Evolutionary conservation across 495 filamentous ascomycete species (phyloP), one percentile per base, ranked within the genome.

Genomic region (Usnea hakonensis): DNA sequence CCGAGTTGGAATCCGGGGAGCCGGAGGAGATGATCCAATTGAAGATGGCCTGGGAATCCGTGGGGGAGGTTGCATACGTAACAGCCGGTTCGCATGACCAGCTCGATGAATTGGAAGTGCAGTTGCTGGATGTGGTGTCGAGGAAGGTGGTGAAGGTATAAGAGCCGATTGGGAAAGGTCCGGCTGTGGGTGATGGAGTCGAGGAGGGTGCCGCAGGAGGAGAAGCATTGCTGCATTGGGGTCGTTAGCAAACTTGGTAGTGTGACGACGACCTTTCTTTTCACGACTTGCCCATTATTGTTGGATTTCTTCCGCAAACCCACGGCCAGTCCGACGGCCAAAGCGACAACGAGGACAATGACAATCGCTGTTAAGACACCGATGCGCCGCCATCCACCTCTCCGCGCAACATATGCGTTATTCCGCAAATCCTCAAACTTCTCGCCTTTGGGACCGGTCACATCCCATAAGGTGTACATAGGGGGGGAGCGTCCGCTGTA

Each of bases 41-140:
- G 72, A 85, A 87, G 52, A 73, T 78, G 1, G 81, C 76, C 6
- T 66, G 62, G 17, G 75, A 69, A 21, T 64, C 55, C 14, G 52
- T 35, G 9, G 75, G 69, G 17, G 71, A 65, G 21, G 65, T 54
- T 52, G 69, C 67, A 68, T 78, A 85, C 35, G 71, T 75, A 6
- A 71, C 63, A 62, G 76, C 81, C 23, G 83, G 82, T 65, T 75
- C 81, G 70, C 84, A 86, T n/a, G 68, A 68, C 78, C 80, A 86
- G 9, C 77, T 76, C n/a, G 67, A 57, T 1, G 80, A 58, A 55
- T 78, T 76, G 33, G 74, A 73, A 13, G 77, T 80, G 71, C 83
- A 86, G 68, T 76, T 73, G 26, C 81, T 75, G 17, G 70, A 68
- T 4, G 78, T 66, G 26, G 67, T 79, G 38, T 75, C 65, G n/a